A percentile compares a stretch with the other conserved stretches of the same genome.
Evolutionary conservation across 2,329 filamentous ascomycete genomes (phyloP).

Genomic region (Ascochyta lentis): DNA sequence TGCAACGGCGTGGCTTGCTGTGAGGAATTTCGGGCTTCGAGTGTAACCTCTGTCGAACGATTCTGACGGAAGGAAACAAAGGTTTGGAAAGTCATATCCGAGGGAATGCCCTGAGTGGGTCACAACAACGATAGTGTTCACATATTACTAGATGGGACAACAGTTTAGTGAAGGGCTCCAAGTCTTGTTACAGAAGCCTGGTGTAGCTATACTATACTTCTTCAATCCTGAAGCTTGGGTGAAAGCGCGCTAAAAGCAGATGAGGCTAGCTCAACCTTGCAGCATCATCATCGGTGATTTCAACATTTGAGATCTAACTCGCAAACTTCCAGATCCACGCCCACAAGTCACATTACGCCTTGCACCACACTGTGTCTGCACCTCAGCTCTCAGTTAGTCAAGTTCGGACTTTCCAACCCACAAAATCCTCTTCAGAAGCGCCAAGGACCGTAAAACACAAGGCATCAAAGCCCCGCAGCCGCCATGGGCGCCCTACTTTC

Average conservation of each 20-base stretch:
- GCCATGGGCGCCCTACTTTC: slow-evolving; percentile 43
- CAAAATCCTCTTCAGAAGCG: neutral
- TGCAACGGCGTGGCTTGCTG: slow-evolving; percentile 2
- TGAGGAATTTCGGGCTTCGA: neutral
- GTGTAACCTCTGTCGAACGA: neutral
- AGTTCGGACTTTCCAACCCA: neutral
- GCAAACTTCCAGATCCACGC: neutral
- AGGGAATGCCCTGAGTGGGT: too few species aligned
- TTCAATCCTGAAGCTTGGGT: too few species aligned
- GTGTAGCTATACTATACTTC: neutral
- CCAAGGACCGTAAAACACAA: neutral
- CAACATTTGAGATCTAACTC: slow-evolving; percentile 1
- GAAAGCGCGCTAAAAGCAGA: neutral
- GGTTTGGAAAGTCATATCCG: too few species aligned
- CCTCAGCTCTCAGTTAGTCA: neutral
- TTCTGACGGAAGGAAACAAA: too few species aligned
- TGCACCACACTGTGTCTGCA: neutral
- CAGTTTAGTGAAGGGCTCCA: neutral
- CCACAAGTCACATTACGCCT: neutral
- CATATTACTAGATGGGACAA: too few species aligned
- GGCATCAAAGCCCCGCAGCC: slow-evolving; percentile 5
- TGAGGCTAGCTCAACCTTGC: slow-evolving; percentile 9
- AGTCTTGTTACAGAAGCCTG: neutral
- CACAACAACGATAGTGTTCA: too few species aligned
- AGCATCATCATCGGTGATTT: slow-evolving; percentile 9